Conservation (phyloP, 768 basidiomycete genomes). For the Suillus fuscotomentosus region DNA sequence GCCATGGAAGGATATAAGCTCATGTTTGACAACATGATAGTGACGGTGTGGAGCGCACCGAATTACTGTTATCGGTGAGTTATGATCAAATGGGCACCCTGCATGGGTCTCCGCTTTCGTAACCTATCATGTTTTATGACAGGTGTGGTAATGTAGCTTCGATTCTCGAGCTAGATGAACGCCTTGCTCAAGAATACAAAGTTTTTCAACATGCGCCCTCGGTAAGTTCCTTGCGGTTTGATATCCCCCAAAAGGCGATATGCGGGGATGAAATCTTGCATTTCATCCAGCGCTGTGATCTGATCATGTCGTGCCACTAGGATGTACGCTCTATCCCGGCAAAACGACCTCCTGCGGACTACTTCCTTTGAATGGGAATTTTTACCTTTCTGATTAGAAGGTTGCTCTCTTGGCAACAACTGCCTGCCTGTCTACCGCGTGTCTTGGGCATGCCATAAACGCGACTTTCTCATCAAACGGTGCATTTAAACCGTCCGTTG, state of each 20-base stretch:
- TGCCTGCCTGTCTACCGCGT: constrained; percentile 17
- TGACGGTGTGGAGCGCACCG: constrained; percentile 97
- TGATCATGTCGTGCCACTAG: constrained; percentile 35
- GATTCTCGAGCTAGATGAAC: constrained; percentile 91
- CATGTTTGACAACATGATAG: constrained; percentile 94
- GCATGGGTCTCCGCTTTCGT: constrained; percentile 17
- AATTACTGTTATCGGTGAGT: constrained; percentile 97
- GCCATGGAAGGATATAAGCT: constrained; percentile 98
- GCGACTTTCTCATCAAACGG: constrained; percentile 7
- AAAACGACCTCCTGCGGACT: constrained; percentile 84
- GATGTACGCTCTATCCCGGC: constrained; percentile 81
- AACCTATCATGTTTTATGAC: constrained; percentile 14
- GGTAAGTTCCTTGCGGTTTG: constrained; percentile 43
- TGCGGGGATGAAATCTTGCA: constrained; percentile 9
- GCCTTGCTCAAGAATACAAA: constrained; percentile 92
- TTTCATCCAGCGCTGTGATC: constrained; percentile 8
- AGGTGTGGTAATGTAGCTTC: constrained; percentile 97
- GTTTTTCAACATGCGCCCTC: constrained; percentile 90
- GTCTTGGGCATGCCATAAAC: constrained; percentile 24
- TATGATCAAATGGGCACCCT: constrained; percentile 7
- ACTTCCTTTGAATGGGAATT: constrained; percentile 57
- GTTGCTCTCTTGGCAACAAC: constrained; percentile 2
- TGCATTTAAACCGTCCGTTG: constrained; percentile 1
- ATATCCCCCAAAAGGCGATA: constrained; percentile 9
- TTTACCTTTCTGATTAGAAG: constrained; percentile 17